A percentile compares a stretch with the other conserved stretches of the same genome.
These are phyloP conservation scores for Hippophae tibetana DNA, from an alignment of 306 rosid genomes.

Conservation along the genomic window DNA sequence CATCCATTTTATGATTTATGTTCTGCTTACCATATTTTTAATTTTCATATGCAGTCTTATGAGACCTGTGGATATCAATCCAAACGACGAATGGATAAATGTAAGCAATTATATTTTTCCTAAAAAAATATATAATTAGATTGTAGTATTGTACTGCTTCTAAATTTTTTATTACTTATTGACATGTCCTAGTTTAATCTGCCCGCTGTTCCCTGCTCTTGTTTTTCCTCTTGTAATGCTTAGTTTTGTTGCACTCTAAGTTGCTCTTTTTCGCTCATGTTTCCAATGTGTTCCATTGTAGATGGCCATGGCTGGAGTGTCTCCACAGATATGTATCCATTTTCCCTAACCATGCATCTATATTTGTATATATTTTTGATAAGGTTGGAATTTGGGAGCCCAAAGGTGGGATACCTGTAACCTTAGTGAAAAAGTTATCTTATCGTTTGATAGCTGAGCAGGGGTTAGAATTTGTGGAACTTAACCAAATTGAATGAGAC, in stretches of 20 bases:
- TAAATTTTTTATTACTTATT: not conserved
- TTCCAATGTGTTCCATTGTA: conserved; percentile 35
- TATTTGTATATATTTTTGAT: no score
- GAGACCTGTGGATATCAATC: conserved; percentile 89
- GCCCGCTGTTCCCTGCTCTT: not conserved
- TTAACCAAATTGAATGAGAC: not conserved
- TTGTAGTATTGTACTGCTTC: not conserved
- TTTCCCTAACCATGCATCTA: not conserved
- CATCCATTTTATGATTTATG: conserved; percentile 1
- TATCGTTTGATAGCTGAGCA: not conserved
- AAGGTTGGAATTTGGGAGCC: no score
- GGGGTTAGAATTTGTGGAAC: conserved; percentile 1
- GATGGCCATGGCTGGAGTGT: conserved; percentile 91
- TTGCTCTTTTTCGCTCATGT: conserved; percentile 17
- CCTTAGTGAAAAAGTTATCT: no score
- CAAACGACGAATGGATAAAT: conserved; percentile 86
- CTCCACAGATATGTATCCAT: conserved; percentile 98
- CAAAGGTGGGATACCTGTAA: no score
- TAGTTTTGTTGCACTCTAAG: conserved; percentile 7
- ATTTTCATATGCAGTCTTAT: conserved; percentile 63
- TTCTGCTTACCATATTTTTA: conserved; percentile 12
- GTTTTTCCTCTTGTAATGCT: conserved; percentile 10
- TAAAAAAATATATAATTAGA: not conserved
- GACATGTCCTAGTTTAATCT: not conserved
- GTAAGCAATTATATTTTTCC: conserved; percentile 42